These are phyloP conservation scores for Physcia stellaris DNA, from an alignment of 495 filamentous ascomycete species.

Conservation along the genomic window DNA sequence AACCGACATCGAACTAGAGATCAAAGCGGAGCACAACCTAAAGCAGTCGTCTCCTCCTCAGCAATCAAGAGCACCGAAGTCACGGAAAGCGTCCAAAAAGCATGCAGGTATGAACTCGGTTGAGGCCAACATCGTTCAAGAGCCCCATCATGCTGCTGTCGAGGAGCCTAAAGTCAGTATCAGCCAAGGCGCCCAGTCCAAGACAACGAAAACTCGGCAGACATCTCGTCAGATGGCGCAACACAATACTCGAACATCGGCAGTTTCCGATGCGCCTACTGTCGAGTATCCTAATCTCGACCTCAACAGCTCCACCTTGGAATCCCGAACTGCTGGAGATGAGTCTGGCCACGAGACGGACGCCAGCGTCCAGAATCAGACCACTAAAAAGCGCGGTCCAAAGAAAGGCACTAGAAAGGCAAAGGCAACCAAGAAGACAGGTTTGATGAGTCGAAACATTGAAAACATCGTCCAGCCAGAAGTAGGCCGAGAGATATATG, in stretches of 20 bases:
- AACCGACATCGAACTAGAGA: too few species aligned
- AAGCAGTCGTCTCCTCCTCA: not conserved
- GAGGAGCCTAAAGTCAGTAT: not conserved
- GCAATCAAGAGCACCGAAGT: not conserved
- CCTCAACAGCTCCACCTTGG: slow-evolving; percentile 10
- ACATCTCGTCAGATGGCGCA: slow-evolving; percentile 2
- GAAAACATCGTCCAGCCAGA: not conserved
- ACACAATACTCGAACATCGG: not conserved
- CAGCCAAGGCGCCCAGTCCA: not conserved
- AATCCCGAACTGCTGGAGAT: slow-evolving; percentile 12
- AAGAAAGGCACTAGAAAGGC: slow-evolving; percentile 35
- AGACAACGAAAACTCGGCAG: slow-evolving; percentile 1
- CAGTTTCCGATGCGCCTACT: not conserved
- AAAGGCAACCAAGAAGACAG: slow-evolving; percentile 32
- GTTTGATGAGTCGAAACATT: not conserved
- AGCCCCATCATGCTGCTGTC: not conserved
- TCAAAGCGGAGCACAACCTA: too few species aligned
- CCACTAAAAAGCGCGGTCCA: slow-evolving; percentile 17
- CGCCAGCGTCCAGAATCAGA: slow-evolving; percentile 19
- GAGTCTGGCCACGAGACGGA: slow-evolving; percentile 25
- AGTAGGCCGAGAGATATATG: too few species aligned
- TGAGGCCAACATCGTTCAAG: not conserved
- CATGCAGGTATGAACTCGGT: not conserved
- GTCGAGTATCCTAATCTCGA: not conserved
- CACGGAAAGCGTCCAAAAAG: not conserved